Evolutionary conservation across 1,284 basidiomycete genomes (phyloP), one percentile per base, ranked within the genome.

Genomic region (Ganoderma multipileum): DNA sequence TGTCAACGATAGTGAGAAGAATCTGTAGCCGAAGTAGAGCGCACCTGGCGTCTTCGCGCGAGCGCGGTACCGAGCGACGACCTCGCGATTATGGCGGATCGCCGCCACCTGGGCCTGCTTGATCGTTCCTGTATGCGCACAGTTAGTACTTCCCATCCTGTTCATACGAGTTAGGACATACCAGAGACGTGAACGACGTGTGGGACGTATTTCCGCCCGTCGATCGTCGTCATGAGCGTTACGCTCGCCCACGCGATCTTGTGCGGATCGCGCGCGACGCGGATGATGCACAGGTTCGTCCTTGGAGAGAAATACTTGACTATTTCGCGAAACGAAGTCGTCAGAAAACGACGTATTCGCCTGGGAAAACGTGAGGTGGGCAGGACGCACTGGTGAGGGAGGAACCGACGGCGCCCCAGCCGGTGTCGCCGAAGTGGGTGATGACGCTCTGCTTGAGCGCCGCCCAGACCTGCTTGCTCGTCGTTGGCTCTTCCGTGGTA

Each of bases 241-340:
- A 92, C 77, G 0, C 87, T 90, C 1, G 86, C 92, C 92, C 92
- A 93, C 0, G 90, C 91, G 60, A 90, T 86, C 14, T 84, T 85
- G 73, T 93, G 87, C 64, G 91, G 90, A 65, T 94, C 93, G 59
- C 93, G 82, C 23, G 89, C 90, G 36, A 94, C 91, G 33, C 93
- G 90, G 58, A 95, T 85, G 74, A 95, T 94, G 74, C 90, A 93
- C 0, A 94, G 82, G 71, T 89, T 88, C 11, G 92, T 95, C 23
- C 84, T 87, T 0, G 92, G 91, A 0, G 93, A 94, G 75, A 89
- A 94, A 75, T 95, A 95, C 78, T 94, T 95, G 68, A 95, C 93
- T 94, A 67, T 8, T 33, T 33, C 39, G 6, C n/a, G n/a, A 16
- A 5, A 3, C 11, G 14, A 4, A 1, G 26, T 23, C 9, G 23